Conservation (phyloP, 176 grass and related monocot species). For the Oryza glaberrima region DNA sequence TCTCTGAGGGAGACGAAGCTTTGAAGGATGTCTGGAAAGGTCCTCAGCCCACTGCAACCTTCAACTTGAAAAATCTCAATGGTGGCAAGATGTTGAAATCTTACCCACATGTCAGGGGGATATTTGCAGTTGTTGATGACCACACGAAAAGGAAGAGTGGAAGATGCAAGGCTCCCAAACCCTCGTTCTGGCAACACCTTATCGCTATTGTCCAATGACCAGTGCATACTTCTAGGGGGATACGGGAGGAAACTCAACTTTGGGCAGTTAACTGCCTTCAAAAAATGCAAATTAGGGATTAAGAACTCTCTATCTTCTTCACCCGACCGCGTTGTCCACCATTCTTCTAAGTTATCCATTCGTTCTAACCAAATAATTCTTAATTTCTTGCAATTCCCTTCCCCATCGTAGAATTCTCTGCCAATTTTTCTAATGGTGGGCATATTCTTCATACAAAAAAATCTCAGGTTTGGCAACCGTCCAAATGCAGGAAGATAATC, state of each 20-base stretch:
- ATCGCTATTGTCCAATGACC: accelerated
- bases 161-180: neutral
- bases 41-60: accelerated
- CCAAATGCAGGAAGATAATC: neutral
- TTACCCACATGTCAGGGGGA: neutral
- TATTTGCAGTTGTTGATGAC: too few relatives aligned
- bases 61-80: accelerated
- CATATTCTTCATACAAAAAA: accelerated
- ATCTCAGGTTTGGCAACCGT: neutral
- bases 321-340: slow-evolving; percentile 7
- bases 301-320: neutral
- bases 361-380: accelerated
- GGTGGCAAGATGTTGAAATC: neutral
- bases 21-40: neutral
- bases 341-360: neutral
- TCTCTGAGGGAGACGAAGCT: neutral
- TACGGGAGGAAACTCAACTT: slow-evolving; percentile 21
- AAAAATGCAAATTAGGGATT: neutral
- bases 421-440: neutral
- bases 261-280: accelerated
- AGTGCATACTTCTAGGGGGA: neutral
- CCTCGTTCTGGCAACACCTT: neutral
- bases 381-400: neutral
- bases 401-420: neutral
- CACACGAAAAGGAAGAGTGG: too few relatives aligned